These are phyloP conservation scores for Catharanthus roseus DNA, from an alignment of 257 asterid species.

Conservation along the genomic window DNA sequence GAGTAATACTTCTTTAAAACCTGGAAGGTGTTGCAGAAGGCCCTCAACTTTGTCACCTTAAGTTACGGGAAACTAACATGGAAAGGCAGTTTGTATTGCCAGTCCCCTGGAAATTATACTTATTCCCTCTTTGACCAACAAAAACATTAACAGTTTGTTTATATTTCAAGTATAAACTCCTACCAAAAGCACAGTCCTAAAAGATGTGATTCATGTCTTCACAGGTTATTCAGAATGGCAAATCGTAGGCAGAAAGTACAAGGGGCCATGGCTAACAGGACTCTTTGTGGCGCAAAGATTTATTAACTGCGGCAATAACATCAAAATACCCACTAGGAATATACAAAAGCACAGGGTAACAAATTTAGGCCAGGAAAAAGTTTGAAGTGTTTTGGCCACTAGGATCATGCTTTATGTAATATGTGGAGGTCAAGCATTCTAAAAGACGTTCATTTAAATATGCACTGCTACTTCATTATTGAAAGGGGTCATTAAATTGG, in stretches of 20 bases:
- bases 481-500: background rate
- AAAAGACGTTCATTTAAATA: background rate
- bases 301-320: background rate
- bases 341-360: background rate
- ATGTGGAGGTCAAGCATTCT: slow-evolving; percentile 1
- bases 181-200: background rate
- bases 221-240: background rate
- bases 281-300: background rate
- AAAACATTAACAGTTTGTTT: background rate
- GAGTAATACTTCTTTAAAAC: background rate
- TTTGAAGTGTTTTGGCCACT: background rate
- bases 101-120: too few relatives aligned
- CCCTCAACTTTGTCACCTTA: slow-evolving; percentile 5
- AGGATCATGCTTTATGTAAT: background rate
- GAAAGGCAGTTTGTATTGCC: background rate
- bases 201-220: background rate
- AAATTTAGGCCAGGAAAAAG: background rate
- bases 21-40: background rate
- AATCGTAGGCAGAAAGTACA: too few relatives aligned
- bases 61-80: background rate
- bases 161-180: background rate
- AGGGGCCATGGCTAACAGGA: background rate
- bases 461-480: background rate
- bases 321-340: background rate
- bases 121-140: background rate